Percentiles rank a stretch among this genome's conserved stretches.
These are phyloP conservation scores for Aschersonia sp. DNA, from an alignment of 2,329 filamentous ascomycete species.

Conservation along the genomic window DNA sequence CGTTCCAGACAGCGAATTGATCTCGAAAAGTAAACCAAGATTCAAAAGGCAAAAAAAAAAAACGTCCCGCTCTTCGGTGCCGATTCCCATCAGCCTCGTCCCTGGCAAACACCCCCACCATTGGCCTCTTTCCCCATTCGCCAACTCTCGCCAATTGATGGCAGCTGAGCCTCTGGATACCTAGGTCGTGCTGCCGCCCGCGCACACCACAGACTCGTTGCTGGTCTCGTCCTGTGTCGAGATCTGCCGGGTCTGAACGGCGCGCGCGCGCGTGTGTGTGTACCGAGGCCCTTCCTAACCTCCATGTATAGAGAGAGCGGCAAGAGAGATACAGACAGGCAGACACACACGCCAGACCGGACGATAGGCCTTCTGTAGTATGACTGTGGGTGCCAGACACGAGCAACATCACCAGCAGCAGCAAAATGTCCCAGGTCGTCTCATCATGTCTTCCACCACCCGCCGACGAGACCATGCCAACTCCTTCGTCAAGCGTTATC, in stretches of 20 bases:
- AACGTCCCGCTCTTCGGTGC: constrained; percentile 3
- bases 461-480: constrained; percentile 18
- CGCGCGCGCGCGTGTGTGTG: constrained; percentile 5
- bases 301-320: background rate
- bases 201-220: constrained; percentile 6
- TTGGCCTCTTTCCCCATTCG: background rate
- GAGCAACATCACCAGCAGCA: constrained; percentile 11
- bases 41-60: background rate
- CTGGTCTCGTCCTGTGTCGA: constrained; percentile 4
- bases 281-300: background rate
- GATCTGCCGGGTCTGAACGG: constrained; percentile 6
- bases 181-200: constrained; percentile 7
- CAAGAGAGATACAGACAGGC: constrained; percentile 1
- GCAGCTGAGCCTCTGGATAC: constrained; percentile 2
- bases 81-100: background rate
- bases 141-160: constrained; percentile 3
- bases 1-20: background rate
- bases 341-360: background rate
- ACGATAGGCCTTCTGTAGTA: constrained; percentile 11
- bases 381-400: constrained; percentile 19
- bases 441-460: constrained; percentile 13
- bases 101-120: background rate
- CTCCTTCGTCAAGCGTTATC: constrained; percentile 54
- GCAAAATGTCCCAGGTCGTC: constrained; percentile 23
- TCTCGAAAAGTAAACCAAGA: background rate